A percentile compares a stretch with the other conserved stretches of the same genome.
Evolutionary conservation across 371 early-diverging fungal species (phyloP).

Genomic region (Mortierella sp.): DNA sequence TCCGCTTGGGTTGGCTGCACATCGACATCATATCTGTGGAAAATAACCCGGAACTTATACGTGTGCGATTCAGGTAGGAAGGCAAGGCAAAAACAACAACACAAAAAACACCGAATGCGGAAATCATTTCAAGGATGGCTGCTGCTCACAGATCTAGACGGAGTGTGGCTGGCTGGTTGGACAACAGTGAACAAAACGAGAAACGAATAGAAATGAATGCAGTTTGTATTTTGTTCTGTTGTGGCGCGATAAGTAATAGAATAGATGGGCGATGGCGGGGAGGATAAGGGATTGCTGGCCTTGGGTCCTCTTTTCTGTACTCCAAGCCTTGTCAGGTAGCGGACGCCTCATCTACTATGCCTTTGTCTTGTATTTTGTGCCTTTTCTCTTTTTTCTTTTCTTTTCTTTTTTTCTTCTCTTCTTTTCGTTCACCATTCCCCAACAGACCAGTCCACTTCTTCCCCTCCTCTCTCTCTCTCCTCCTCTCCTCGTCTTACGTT

Average conservation of each 20-base stretch:
- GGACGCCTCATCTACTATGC: too few relatives aligned
- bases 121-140: background rate
- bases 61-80: background rate
- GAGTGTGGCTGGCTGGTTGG: background rate
- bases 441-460: background rate
- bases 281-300: background rate
- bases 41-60: background rate
- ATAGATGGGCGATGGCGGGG: background rate
- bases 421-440: background rate
- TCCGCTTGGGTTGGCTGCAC: background rate
- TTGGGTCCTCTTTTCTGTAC: background rate
- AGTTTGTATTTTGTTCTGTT: background rate
- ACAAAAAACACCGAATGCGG: constrained; percentile 1
- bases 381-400: constrained; percentile 6
- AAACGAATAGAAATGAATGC: background rate
- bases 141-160: background rate
- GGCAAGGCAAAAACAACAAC: background rate
- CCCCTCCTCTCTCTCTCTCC: background rate
- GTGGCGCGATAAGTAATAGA: background rate
- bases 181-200: background rate
- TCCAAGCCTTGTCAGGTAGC: background rate
- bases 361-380: background rate
- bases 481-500: background rate
- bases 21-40: background rate
- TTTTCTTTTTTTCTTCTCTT: background rate